phyloP scores from a whole-genome alignment of 345 rosid genomes.

The Syzygium oleosum region DNA sequence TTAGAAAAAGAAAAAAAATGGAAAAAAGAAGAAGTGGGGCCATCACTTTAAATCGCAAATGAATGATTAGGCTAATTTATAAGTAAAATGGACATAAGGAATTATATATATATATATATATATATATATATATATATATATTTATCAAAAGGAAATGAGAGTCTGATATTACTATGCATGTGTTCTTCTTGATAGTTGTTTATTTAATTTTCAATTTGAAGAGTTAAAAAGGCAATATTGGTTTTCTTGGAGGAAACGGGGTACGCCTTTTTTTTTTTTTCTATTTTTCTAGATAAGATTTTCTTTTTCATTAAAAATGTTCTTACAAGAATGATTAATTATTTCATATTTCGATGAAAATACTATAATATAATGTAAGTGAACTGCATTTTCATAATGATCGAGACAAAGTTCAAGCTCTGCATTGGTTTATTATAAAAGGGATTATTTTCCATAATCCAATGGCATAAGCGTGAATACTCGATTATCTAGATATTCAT shows the following conservation, averaged over 20 bases:
- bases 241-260: accelerated
- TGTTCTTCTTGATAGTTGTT: neutral
- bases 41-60: no score
- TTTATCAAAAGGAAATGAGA: no score
- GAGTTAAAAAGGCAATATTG: neutral
- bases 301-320: neutral
- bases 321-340: neutral
- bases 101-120: no score
- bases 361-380: neutral
- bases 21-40: no score
- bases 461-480: neutral
- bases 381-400: neutral
- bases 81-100: no score
- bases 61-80: no score
- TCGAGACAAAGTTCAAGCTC: accelerated
- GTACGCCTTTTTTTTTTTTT: neutral
- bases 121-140: no score
- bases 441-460: neutral
- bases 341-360: neutral
- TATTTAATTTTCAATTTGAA: neutral
- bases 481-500: accelerated
- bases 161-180: no score
- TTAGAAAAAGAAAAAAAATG: no score
- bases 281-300: neutral
- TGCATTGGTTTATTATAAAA: neutral